Base-by-base conservation (phyloP, 2,329 filamentous ascomycete genomes). In the Aphanoascus verrucosus region DNA sequence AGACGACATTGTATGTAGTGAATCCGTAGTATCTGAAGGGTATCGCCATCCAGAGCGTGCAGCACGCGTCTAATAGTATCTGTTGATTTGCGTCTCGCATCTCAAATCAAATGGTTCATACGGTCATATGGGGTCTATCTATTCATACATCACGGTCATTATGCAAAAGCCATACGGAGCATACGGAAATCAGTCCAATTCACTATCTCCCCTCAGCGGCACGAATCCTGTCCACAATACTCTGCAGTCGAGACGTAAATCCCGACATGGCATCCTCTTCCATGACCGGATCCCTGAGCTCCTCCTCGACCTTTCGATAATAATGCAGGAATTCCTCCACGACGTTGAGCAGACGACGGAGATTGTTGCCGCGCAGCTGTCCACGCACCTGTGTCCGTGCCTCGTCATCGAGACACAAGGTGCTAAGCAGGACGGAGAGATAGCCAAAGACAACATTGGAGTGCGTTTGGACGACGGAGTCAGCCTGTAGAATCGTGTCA, bases 381-480 rank as follows among this genome's bases (percentile, higher is more conserved):
- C 58, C 56, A 34, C 68, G 68, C 14, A 81, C 66, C 20, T 69
- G 68, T 8, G 60, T 52, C 41, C 74, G 71, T 4, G 77, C 72
- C 1, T 65, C 63, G 7, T 64, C 56, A 51, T 79, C 73, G 28
- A 93, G 74, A 60, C 83, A 89, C 20, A 96, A 72, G 59, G 89
- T 93, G 15, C 88, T 88, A 1, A 97, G 76, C 5, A 95, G 74
- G 12, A 96, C 83, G 0, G 88, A 83, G 20, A 96, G 75, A 65
- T 95, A 96, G 14, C 88, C 90, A 65, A 91, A 82, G 1, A 86
- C 84, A 28, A 97, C 88, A 60, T 90, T 88, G 49, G 85, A 77
- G 56, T 86, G 83, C 23, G 83, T 84, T 64, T 90, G 87, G 63
- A 88, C 69, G 55, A 79, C 70, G 5, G 76, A 78, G 57, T 75